Conservation (phyloP, 2,329 filamentous ascomycete species). For the Magnaporthiopsis rhizophila region DNA sequence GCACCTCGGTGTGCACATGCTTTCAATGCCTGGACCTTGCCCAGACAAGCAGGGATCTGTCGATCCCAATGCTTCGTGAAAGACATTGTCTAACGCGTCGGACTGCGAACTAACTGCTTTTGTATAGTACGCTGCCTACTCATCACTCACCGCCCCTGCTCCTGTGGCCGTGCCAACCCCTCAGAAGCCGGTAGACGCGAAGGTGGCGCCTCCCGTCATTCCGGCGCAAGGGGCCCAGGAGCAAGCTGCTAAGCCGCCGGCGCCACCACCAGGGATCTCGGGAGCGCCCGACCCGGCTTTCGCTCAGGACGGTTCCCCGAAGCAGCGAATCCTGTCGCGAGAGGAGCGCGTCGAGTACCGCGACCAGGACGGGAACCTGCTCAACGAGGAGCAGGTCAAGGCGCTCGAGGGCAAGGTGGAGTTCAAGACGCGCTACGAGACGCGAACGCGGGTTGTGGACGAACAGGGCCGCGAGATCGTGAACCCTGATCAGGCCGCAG, state of each 20-base stretch:
- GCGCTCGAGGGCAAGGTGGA: slow-evolving; percentile 85
- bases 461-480: slow-evolving; percentile 69
- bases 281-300: slow-evolving; percentile 37
- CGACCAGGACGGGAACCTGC: slow-evolving; percentile 84
- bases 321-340: slow-evolving; percentile 41
- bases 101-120: background rate
- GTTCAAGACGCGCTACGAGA: slow-evolving; percentile 94
- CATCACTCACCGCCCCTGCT: slow-evolving; percentile 19
- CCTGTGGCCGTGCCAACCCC: slow-evolving; percentile 16
- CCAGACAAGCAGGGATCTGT: background rate
- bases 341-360: slow-evolving; percentile 91
- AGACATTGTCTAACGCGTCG: slow-evolving; percentile 1
- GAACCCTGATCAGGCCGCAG: slow-evolving; percentile 20
- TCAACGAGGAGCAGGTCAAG: slow-evolving; percentile 76
- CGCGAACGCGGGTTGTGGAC: slow-evolving; percentile 79
- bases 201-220: slow-evolving; percentile 11
- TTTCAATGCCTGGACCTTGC: background rate
- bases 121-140: slow-evolving; percentile 42
- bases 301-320: slow-evolving; percentile 19
- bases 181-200: slow-evolving; percentile 13
- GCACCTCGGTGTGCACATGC: background rate
- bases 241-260: slow-evolving; percentile 15
- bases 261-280: slow-evolving; percentile 26
- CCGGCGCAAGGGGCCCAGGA: slow-evolving; percentile 15
- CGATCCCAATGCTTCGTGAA: slow-evolving; percentile 3